Conservation (phyloP, 2,329 filamentous ascomycete species). For the Chaetomium olivaceum region DNA sequence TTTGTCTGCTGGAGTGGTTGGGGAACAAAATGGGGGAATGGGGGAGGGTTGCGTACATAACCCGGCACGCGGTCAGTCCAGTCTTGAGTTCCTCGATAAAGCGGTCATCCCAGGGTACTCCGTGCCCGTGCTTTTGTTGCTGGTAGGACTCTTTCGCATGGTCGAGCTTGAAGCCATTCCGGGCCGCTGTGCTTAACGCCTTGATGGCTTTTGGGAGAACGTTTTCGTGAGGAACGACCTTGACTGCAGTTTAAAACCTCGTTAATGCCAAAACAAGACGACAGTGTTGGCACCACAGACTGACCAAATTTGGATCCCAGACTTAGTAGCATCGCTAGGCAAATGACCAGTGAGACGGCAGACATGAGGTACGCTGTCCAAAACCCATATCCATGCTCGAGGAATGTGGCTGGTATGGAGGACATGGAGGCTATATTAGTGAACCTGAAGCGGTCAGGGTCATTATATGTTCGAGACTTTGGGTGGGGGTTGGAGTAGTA, state of each 20-base stretch:
- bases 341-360: constrained; percentile 56
- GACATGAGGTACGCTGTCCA: constrained; percentile 62
- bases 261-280: too few species aligned
- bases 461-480: too few species aligned
- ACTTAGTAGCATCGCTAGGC: constrained; percentile 29
- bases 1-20: not conserved
- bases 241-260: not conserved
- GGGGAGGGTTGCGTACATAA: not conserved
- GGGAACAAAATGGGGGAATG: not conserved
- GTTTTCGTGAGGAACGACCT: not conserved
- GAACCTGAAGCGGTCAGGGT: constrained; percentile 47
- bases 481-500: too few species aligned
- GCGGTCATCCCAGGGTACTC: not conserved
- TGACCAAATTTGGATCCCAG: not conserved
- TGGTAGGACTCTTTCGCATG: not conserved
- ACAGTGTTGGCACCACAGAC: too few species aligned
- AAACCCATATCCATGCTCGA: constrained; percentile 60
- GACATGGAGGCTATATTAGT: constrained; percentile 66
- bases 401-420: constrained; percentile 58
- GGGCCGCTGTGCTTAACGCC: not conserved
- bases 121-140: not conserved
- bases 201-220: not conserved
- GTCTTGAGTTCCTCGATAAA: not conserved
- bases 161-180: not conserved
- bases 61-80: not conserved